A percentile compares a stretch with the other conserved stretches of the same genome.
Conservation (phyloP, 768 basidiomycete species). For the Phanerochaete sordida region DNA sequence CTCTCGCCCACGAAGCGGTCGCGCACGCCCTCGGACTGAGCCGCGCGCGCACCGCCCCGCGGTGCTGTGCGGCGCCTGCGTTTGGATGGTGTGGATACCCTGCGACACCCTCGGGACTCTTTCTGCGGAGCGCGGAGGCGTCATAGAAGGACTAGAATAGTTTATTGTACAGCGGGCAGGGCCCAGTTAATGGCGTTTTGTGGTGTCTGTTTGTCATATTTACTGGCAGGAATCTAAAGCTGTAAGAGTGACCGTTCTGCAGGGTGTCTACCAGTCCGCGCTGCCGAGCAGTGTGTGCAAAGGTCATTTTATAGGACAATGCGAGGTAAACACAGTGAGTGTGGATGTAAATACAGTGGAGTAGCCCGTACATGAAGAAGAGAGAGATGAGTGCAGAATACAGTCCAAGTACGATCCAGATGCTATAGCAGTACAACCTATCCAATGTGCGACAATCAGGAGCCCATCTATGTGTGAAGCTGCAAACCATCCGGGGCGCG, state of each 20-base stretch:
- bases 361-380: neutral
- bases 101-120: neutral
- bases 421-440: neutral
- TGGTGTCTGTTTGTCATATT: neutral
- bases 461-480: neutral
- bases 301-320: no score
- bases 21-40: constrained; percentile 5
- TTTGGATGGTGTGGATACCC: constrained; percentile 1
- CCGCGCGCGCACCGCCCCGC: neutral
- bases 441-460: neutral
- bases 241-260: no score
- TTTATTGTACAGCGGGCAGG: constrained; percentile 1
- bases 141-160: neutral
- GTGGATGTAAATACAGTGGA: neutral
- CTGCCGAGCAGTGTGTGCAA: no score
- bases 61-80: neutral
- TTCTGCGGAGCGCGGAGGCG: neutral
- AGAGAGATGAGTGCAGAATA: neutral
- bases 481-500: no score
- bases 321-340: neutral
- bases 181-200: neutral
- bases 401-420: neutral
- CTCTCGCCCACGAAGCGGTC: constrained; percentile 10
- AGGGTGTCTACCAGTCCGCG: no score
- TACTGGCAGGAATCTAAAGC: neutral